These are phyloP conservation scores for Cinnamomum chago DNA, from an alignment of 164 flowering plant genomes.

Conservation along the genomic window DNA sequence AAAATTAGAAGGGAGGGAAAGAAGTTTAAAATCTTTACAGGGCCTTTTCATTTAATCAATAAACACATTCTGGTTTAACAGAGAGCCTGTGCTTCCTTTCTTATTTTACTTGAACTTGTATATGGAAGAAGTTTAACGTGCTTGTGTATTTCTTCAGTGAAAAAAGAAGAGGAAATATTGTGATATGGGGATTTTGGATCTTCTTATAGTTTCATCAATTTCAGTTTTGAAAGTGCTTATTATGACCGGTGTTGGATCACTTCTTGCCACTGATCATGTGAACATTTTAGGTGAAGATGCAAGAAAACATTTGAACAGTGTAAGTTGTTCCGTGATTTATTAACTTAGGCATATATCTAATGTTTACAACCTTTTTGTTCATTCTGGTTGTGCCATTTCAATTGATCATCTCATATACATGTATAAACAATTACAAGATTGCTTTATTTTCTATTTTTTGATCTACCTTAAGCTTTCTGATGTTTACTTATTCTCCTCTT, in stretches of 20 bases:
- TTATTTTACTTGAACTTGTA: not conserved
- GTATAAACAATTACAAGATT: too few species aligned
- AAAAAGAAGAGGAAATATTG: not conserved
- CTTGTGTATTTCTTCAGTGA: not conserved
- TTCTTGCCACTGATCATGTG: constrained; percentile 39
- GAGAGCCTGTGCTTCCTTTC: too few species aligned
- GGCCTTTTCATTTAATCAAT: too few species aligned
- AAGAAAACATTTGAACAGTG: constrained; percentile 44
- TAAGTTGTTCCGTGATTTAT: constrained; percentile 14
- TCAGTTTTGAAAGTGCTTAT: constrained; percentile 52
- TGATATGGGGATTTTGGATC: constrained; percentile 38
- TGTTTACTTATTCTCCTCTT: too few species aligned
- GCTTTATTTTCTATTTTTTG: too few species aligned
- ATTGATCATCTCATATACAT: too few species aligned
- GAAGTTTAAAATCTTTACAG: too few species aligned
- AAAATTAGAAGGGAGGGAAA: too few species aligned
- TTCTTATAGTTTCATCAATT: constrained; percentile 33
- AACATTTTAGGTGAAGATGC: constrained; percentile 43
- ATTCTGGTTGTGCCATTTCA: too few species aligned
- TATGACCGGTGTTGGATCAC: constrained; percentile 44
- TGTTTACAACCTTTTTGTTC: not conserved
- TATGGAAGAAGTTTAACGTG: not conserved
- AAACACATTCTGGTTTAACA: too few species aligned
- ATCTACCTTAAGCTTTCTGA: too few species aligned
- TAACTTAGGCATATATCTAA: not conserved